A percentile compares a stretch with the other conserved stretches of the same genome.
phyloP scores from a whole-genome alignment of 352 stramenopile species.

The Hyaloperonospora brassicae region DNA sequence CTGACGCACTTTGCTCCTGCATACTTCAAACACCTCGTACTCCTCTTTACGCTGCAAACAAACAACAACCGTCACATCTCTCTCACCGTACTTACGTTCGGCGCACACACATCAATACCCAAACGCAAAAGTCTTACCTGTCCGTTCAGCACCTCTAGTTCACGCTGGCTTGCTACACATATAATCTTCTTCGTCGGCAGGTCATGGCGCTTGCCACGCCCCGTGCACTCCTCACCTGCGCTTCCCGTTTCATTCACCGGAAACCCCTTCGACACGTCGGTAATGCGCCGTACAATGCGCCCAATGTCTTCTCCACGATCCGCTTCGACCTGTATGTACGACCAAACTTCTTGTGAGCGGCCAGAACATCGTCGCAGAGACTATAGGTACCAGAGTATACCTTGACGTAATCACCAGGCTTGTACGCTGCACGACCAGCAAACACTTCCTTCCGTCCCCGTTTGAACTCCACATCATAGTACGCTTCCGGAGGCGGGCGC shows the following conservation, averaged over 20 bases:
- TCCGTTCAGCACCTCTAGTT: slow-evolving; percentile 87
- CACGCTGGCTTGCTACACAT: slow-evolving; percentile 85
- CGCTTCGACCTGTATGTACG: slow-evolving; percentile 87
- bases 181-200: slow-evolving; percentile 89
- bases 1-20: slow-evolving; percentile 92
- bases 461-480: slow-evolving; percentile 96
- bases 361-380: neutral
- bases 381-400: slow-evolving; percentile 17
- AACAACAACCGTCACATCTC: neutral
- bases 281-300: slow-evolving; percentile 84
- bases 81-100: neutral
- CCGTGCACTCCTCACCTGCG: slow-evolving; percentile 34
- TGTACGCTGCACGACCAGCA: slow-evolving; percentile 75
- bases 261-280: slow-evolving; percentile 74
- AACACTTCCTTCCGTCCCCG: slow-evolving; percentile 88
- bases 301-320: slow-evolving; percentile 96
- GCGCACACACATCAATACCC: neutral
- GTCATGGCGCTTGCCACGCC: slow-evolving; percentile 57
- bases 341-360: slow-evolving; percentile 3
- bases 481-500: slow-evolving; percentile 60
- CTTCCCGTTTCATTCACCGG: slow-evolving; percentile 24
- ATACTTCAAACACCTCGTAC: slow-evolving; percentile 94
- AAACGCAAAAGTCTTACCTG: slow-evolving; percentile 38
- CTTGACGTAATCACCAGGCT: slow-evolving; percentile 93
- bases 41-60: slow-evolving; percentile 85